Conservation (phyloP, 2,329 filamentous ascomycete genomes). For the Calonectria hawksworthii region DNA sequence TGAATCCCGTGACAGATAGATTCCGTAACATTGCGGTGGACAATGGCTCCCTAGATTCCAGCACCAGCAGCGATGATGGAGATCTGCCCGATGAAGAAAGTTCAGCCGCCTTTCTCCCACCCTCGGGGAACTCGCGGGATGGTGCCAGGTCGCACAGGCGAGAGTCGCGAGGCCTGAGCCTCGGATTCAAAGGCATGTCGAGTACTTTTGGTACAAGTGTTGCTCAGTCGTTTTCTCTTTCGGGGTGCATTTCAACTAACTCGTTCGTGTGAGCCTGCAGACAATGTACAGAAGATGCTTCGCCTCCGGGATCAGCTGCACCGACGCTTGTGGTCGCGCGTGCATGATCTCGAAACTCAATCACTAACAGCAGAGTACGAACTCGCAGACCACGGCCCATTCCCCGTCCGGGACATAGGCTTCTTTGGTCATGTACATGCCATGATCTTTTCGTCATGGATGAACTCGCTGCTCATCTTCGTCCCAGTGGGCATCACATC, state of each 20-base stretch:
- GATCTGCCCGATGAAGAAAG: slow-evolving; percentile 28
- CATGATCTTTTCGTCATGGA: slow-evolving; percentile 57
- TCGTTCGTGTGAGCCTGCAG: background rate
- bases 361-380: slow-evolving; percentile 30
- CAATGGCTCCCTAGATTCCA: slow-evolving; percentile 26
- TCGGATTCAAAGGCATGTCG: slow-evolving; percentile 23
- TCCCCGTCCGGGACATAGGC: slow-evolving; percentile 6
- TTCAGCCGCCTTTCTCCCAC: slow-evolving; percentile 19
- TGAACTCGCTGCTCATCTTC: slow-evolving; percentile 78
- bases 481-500: slow-evolving; percentile 77
- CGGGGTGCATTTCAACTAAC: background rate
- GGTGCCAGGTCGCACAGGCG: slow-evolving; percentile 22
- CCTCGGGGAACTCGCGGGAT: background rate
- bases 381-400: slow-evolving; percentile 14
- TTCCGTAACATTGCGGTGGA: slow-evolving; percentile 29
- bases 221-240: background rate
- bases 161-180: slow-evolving; percentile 18
- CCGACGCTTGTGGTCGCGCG: slow-evolving; percentile 36
- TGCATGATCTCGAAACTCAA: slow-evolving; percentile 43
- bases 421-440: slow-evolving; percentile 43
- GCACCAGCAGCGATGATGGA: slow-evolving; percentile 28
- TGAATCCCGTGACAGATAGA: slow-evolving; percentile 31
- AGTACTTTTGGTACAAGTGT: background rate
- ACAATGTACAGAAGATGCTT: slow-evolving; percentile 32
- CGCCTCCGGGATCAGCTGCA: slow-evolving; percentile 42